Evolutionary conservation across 2,329 filamentous ascomycete genomes (phyloP).

Genomic region (Pseudocercospora musae): DNA sequence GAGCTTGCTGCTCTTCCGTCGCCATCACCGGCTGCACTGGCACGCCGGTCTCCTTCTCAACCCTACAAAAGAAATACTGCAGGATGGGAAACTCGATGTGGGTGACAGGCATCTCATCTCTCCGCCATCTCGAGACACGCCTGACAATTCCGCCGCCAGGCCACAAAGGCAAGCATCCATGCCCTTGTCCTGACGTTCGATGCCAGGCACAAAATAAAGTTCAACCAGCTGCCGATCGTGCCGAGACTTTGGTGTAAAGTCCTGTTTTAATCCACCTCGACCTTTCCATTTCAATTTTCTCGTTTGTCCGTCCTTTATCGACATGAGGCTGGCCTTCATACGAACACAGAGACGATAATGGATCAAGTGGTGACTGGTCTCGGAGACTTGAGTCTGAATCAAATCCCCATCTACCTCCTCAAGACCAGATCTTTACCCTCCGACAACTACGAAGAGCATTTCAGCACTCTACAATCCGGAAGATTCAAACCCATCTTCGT

Average conservation of each 20-base stretch:
- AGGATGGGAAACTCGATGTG: slow-evolving; percentile 38
- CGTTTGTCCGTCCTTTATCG: background rate
- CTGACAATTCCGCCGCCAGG: slow-evolving; percentile 23
- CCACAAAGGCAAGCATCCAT: background rate
- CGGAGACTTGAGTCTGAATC: slow-evolving; percentile 26
- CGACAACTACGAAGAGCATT: slow-evolving; percentile 70
- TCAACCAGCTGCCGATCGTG: background rate
- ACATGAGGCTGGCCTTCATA: slow-evolving; percentile 9
- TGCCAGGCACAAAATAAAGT: background rate
- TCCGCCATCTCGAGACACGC: background rate
- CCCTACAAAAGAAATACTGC: slow-evolving; percentile 37
- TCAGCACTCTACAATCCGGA: slow-evolving; percentile 47
- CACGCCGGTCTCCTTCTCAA: slow-evolving; percentile 38
- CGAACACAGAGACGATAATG: slow-evolving; percentile 18
- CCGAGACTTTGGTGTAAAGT: background rate
- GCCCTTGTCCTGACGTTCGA: slow-evolving; percentile 11
- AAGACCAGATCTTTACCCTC: slow-evolving; percentile 72
- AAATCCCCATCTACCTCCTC: slow-evolving; percentile 63
- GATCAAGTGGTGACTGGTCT: slow-evolving; percentile 26
- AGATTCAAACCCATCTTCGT: slow-evolving; percentile 66
- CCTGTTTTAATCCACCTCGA: background rate
- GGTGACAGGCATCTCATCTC: slow-evolving; percentile 35
- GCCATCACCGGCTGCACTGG: slow-evolving; percentile 36
- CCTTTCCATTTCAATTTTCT: background rate
- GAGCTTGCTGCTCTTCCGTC: slow-evolving; percentile 29